phyloP scores from a whole-genome alignment of 345 rosid genomes.

The Euphorbia tirucalli region DNA sequence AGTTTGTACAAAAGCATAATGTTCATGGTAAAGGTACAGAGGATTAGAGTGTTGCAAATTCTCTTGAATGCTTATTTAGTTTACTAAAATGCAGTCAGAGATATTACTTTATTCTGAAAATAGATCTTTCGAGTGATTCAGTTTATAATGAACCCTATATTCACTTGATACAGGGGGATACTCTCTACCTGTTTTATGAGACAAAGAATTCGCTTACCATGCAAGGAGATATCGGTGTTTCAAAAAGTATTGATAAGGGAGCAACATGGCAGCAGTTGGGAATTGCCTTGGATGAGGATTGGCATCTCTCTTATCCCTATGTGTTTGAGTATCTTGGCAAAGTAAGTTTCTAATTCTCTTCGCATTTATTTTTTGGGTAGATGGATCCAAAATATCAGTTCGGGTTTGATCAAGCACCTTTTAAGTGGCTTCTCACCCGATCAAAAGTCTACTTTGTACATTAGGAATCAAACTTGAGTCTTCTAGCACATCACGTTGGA shows the following conservation, averaged over 20 bases:
- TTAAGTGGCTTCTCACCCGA: too few species aligned
- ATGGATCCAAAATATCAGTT: too few species aligned
- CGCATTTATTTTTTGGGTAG: neutral
- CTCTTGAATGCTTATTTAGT: neutral
- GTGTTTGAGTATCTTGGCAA: constrained; percentile 69
- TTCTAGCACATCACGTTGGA: neutral
- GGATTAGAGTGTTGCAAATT: neutral
- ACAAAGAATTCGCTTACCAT: constrained; percentile 71
- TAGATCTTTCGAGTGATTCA: neutral
- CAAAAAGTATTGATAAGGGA: constrained; percentile 76
- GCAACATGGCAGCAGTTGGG: constrained; percentile 94
- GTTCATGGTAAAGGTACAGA: too few species aligned
- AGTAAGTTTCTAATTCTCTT: constrained; percentile 44
- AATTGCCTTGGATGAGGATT: constrained; percentile 82
- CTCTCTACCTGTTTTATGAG: constrained; percentile 71
- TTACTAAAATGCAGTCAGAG: neutral
- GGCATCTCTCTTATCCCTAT: constrained; percentile 95
- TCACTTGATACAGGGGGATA: constrained; percentile 53
- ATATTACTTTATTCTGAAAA: constrained; percentile 9
- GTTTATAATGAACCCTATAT: neutral
- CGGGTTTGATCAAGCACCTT: too few species aligned
- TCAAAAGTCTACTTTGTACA: too few species aligned
- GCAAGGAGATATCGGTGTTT: constrained; percentile 97
- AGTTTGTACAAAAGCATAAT: neutral
- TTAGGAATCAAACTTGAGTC: too few species aligned